Percentiles rank a stretch among this genome's conserved stretches.
phyloP scores from a whole-genome alignment of 2,329 filamentous ascomycete genomes.

The Alternaria incomplexa region DNA sequence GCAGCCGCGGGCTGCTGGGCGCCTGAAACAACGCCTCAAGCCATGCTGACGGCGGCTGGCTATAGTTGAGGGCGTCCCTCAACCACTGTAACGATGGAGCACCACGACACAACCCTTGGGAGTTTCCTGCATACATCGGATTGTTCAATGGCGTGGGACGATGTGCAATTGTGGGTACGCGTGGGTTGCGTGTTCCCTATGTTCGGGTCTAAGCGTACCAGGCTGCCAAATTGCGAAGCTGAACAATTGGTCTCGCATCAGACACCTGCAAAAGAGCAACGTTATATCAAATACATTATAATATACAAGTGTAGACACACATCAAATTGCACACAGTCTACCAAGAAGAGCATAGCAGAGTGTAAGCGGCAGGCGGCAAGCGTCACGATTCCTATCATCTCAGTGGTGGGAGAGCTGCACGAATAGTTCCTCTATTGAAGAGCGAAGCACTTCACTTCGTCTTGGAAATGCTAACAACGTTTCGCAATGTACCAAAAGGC shows the following conservation, averaged over 20 bases:
- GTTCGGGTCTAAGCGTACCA: neutral
- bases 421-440: neutral
- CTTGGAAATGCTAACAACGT: slow-evolving; percentile 54
- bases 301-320: rapidly evolving
- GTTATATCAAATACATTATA: neutral
- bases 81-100: neutral
- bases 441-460: slow-evolving; percentile 15
- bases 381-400: neutral
- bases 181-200: neutral
- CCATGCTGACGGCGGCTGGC: neutral
- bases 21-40: slow-evolving; percentile 6
- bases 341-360: neutral
- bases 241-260: neutral
- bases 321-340: neutral
- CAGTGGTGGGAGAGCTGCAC: neutral
- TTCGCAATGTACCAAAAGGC: slow-evolving; percentile 82
- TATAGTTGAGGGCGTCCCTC: neutral
- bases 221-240: neutral
- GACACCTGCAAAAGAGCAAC: neutral
- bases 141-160: neutral
- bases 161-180: neutral
- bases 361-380: neutral
- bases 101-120: neutral
- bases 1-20: slow-evolving; percentile 1
- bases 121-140: neutral